Base-by-base conservation (phyloP, 139 green algal species). In the Volvox reticuliferus region DNA sequence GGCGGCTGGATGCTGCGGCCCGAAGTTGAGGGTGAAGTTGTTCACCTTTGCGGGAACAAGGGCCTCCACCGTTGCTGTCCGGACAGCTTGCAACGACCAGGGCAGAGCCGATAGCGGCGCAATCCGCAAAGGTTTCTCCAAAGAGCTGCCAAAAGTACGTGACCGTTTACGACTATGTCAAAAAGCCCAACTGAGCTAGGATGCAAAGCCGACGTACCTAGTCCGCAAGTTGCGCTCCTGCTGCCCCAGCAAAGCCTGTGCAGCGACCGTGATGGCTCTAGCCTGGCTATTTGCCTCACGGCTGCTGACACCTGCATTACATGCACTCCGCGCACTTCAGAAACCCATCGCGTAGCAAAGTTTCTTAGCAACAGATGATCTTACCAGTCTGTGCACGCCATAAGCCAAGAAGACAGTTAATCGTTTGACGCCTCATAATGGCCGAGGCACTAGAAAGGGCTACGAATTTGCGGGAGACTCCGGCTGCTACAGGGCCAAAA, bases 11-110 rank as follows among this genome's bases (percentile, higher is more conserved):
- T 99, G 97, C 94, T 99, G 97, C 30, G 97, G 97, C 81, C 97
- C 97, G 95, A 99, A 99, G 95, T 98, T 99, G 50, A 98, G 95
- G 69, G 97, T 99, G 95, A 98, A 98, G 86, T 97, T 96, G 90
- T 97, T 97, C 61, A 96, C 93, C 87, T 96, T 96, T 33, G 87
- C 68, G 26, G 94, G 94, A 26, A 91, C 90, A 61, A 96, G 90
- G 6, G 94, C 88, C 78, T 91, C 32, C 30, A 80, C 91, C 16
- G 94, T 96, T 35, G 94, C 94, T 14, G n/a, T 89, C 73, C 90
- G 73, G 44, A 69, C 79, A 17, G 88, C 33, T 65, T 91, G 87
- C 55, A 91, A 62, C 55, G 87, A 85, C 55, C 76, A 91, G 1
- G 87, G 87, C 87, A 91, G 30, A 37, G 87, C 87, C 76, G 87